Evolutionary conservation across 768 basidiomycete genomes (phyloP).

Genomic region (Rickenella mellea): DNA sequence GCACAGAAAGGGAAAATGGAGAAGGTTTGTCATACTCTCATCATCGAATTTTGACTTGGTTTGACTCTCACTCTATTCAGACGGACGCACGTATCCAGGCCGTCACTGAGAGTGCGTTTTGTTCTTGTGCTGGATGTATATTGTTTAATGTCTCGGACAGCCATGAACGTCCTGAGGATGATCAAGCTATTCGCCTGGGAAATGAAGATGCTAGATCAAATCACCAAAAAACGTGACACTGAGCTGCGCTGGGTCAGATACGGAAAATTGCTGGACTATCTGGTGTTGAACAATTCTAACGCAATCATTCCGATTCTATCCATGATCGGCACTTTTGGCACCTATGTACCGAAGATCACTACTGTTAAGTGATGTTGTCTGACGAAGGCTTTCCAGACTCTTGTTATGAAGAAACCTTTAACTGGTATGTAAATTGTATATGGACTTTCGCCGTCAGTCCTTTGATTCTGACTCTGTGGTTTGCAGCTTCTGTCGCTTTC

Average conservation of each 20-base stretch:
- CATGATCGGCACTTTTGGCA: slow-evolving; percentile 56
- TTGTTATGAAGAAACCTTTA: slow-evolving; percentile 26
- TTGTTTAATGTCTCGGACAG: slow-evolving; percentile 18
- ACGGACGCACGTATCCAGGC: slow-evolving; percentile 25
- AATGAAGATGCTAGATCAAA: slow-evolving; percentile 32
- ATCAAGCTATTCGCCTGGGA: slow-evolving; percentile 67
- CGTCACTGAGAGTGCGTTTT: slow-evolving; percentile 24
- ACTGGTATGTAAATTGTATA: slow-evolving; percentile 15
- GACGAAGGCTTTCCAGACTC: slow-evolving; percentile 15
- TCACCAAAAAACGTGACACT: slow-evolving; percentile 48
- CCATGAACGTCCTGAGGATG: slow-evolving; percentile 51
- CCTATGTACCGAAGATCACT: slow-evolving; percentile 33
- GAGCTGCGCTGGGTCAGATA: slow-evolving; percentile 50
- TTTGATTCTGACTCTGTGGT: neutral
- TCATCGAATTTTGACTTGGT: neutral
- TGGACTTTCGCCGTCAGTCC: neutral
- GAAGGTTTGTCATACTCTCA: slow-evolving; percentile 18
- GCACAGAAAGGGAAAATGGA: slow-evolving; percentile 44
- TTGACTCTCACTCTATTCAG: neutral
- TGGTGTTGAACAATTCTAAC: slow-evolving; percentile 35
- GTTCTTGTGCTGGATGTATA: slow-evolving; percentile 9
- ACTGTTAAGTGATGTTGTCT: neutral
- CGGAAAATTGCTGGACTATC: slow-evolving; percentile 36
- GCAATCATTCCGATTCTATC: slow-evolving; percentile 48
- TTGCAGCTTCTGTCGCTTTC: neutral